Evolutionary conservation across 1,284 basidiomycete species (phyloP).

Genomic region (Sporisorium sorghi): DNA sequence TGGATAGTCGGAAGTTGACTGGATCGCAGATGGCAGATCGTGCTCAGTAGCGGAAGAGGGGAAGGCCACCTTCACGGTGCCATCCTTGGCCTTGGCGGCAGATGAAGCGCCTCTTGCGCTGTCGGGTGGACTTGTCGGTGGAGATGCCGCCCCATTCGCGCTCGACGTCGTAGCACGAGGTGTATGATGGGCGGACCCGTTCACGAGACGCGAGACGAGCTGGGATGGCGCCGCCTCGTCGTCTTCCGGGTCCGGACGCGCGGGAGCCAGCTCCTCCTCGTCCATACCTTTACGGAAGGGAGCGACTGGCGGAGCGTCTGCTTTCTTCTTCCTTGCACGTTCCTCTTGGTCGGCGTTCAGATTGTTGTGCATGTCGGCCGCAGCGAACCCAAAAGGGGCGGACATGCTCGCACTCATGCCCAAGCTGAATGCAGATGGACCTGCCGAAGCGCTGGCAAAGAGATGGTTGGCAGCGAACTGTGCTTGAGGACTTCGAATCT

Average conservation of each 20-base stretch:
- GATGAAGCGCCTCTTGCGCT: neutral
- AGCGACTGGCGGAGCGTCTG: conserved; percentile 39
- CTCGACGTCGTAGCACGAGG: conserved; percentile 7
- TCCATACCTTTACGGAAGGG: conserved; percentile 60
- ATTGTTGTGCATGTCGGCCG: conserved; percentile 6
- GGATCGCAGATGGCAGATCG: conserved; percentile 36
- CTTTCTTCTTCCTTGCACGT: conserved; percentile 17
- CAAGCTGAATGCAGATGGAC: conserved; percentile 25
- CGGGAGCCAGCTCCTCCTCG: conserved; percentile 50
- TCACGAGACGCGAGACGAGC: conserved; percentile 12
- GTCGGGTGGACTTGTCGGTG: conserved; percentile 9
- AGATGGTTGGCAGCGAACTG: conserved; percentile 65
- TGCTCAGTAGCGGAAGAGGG: conserved; percentile 21
- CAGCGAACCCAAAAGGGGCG: conserved; percentile 17
- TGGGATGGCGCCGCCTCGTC: conserved; percentile 25
- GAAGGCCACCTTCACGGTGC: conserved; percentile 19
- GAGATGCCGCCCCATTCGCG: conserved; percentile 1
- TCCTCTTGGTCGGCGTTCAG: neutral
- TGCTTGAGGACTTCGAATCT: conserved; percentile 56
- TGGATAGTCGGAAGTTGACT: conserved; percentile 48
- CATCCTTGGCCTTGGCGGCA: conserved; percentile 7
- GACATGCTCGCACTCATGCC: conserved; percentile 25
- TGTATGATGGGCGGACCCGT: conserved; percentile 5
- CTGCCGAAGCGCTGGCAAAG: conserved; percentile 50
- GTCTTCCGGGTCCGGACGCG: conserved; percentile 34